Conservation (phyloP, 2,329 filamentous ascomycete species). For the Colletotrichum scovillei region DNA sequence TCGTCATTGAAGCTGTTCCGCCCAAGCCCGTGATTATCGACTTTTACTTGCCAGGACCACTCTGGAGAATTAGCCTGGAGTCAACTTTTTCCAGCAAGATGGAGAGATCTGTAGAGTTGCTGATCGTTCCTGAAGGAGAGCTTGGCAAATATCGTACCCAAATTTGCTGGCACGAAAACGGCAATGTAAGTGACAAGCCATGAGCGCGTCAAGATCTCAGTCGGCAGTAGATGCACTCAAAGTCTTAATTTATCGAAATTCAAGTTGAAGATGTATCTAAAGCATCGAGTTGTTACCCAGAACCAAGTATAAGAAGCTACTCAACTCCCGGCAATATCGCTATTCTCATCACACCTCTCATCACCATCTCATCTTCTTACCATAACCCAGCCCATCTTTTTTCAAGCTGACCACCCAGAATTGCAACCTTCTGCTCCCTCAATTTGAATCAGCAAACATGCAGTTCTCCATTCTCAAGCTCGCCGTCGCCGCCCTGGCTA, state of each 20-base stretch:
- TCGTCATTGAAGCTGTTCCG: neutral
- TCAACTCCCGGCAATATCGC: neutral
- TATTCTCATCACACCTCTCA: neutral
- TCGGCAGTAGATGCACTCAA: rapidly evolving
- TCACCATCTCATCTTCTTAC: neutral
- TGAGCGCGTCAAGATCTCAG: neutral
- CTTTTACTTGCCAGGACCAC: too few relatives aligned
- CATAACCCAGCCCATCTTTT: neutral
- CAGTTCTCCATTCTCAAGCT: conserved; percentile 35
- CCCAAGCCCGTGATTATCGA: neutral
- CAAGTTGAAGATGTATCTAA: neutral
- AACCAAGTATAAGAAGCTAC: neutral
- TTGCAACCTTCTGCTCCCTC: neutral
- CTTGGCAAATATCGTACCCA: neutral
- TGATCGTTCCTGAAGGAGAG: neutral
- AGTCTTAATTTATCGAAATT: rapidly evolving
- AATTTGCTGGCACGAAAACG: neutral
- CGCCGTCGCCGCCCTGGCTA: conserved; percentile 33
- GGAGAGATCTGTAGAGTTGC: neutral
- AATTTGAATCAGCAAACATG: conserved; percentile 27
- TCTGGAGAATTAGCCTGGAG: too few relatives aligned
- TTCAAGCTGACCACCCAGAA: neutral
- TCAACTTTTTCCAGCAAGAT: neutral
- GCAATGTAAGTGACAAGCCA: neutral
- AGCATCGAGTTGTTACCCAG: neutral